Conservation (phyloP, 129 eudicot genomes). For the Scalesia atractyloides region DNA sequence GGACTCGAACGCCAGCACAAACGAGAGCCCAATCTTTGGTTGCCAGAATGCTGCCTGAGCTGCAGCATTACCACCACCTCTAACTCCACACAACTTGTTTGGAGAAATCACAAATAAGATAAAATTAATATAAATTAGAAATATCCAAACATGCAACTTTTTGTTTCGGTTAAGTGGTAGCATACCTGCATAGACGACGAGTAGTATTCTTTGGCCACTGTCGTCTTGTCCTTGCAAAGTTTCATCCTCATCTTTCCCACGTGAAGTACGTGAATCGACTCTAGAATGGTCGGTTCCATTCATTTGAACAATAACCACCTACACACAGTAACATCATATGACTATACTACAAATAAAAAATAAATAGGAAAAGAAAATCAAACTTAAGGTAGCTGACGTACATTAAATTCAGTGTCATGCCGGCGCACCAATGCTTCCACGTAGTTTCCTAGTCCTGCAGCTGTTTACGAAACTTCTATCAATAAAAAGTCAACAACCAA, state of each 20-base stretch:
- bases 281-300: conserved; percentile 64
- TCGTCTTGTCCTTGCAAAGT: conserved; percentile 80
- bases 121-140: neutral
- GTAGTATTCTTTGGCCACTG: conserved; percentile 84
- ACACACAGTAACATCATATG: conserved; percentile 22
- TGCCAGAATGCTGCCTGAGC: conserved; percentile 97
- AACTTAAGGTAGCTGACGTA: conserved; percentile 31
- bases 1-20: conserved; percentile 83
- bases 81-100: conserved; percentile 81
- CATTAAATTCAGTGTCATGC: conserved; percentile 89
- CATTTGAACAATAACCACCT: conserved; percentile 93
- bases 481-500: neutral
- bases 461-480: conserved; percentile 47
- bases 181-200: conserved; percentile 87
- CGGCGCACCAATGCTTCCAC: conserved; percentile 93
- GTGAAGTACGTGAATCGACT: conserved; percentile 83
- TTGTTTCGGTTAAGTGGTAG: neutral
- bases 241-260: conserved; percentile 97
- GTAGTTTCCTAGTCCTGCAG: conserved; percentile 95
- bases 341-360: neutral
- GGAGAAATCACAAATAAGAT: neutral
- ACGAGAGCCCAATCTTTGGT: conserved; percentile 66
- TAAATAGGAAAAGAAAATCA: neutral
- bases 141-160: neutral
- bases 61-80: conserved; percentile 99